Base-by-base conservation (phyloP, 225 moss, liverwort and hornwort genomes). In the Sphagnum contortum region DNA sequence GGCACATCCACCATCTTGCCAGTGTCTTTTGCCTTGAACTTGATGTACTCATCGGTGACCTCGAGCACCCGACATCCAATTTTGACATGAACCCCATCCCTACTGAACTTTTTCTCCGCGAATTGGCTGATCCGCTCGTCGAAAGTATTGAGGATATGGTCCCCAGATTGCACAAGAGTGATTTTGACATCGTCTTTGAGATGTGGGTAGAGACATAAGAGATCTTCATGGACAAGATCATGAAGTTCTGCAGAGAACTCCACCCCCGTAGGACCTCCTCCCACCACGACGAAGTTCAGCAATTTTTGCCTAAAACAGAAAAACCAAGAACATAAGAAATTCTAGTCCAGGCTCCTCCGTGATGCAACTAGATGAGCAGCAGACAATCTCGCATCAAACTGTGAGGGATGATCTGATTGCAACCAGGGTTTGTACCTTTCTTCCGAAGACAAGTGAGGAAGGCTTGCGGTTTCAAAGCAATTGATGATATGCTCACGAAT, bases 171-270 rank as follows among this genome's bases (percentile, higher is more conserved):
- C 61, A 98, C 65, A 9, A 98, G 68, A 59, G 86, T 87, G 71
- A 98, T 90, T 14, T 66, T 72, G 65, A 88, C 75, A 64, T 75
- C 65, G 2, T 75, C 11, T 14, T 80, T 10, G 65, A 91, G 45
- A 13, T 70, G 50, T 46, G 98, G 98, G 77, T 98, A 98, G 64
- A 98, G 78, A 46, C 4, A 0, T 9, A 64, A 49, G 54, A 98
- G 78, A 78, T 98, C 98, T 81, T 98, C 93, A 64, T 87, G 81
- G 49, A 93, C 79, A 57, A 98, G 82, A 72, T 98, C 98, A 74
- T 98, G 87, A 68, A 98, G 93, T 73, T 98, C 98, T 64, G 98
- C 98, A 58, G 93, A 87, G 59, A 91, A 98, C 76, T 98, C 98
- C 45, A 91, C 70, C 69, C 98, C 98, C 57, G 98, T 98, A 9